phyloP scores from a whole-genome alignment of 2,329 filamentous ascomycete genomes.

The Talaromyces sp. region DNA sequence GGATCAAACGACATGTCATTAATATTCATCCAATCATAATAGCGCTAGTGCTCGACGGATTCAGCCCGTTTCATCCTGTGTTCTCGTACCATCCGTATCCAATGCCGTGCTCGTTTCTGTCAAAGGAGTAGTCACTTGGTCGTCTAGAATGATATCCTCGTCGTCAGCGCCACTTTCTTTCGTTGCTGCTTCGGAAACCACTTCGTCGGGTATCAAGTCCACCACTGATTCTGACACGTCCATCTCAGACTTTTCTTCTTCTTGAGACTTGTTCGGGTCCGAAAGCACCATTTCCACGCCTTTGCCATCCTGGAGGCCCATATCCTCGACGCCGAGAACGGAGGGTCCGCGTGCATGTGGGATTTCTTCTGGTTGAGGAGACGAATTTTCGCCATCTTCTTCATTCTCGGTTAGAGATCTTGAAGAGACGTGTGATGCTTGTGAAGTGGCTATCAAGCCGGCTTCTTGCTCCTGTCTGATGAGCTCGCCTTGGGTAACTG shows the following conservation, averaged over 20 bases:
- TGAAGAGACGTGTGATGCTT: conserved; percentile 23
- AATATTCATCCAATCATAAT: conserved; percentile 12
- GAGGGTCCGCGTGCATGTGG: conserved; percentile 83
- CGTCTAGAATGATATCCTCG: conserved; percentile 40
- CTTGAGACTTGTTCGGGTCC: conserved; percentile 11
- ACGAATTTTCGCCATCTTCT: conserved; percentile 16
- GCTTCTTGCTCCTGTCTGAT: conserved; percentile 82
- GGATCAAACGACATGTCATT: conserved; percentile 3
- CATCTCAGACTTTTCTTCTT: conserved; percentile 15
- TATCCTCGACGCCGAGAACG: conserved; percentile 80
- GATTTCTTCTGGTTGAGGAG: conserved; percentile 49
- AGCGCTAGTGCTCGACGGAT: not conserved
- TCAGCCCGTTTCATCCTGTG: conserved; percentile 12
- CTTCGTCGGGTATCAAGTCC: conserved; percentile 16
- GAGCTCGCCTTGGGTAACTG: conserved; percentile 78
- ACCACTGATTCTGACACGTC: conserved; percentile 7
- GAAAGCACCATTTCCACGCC: conserved; percentile 42
- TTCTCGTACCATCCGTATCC: not conserved
- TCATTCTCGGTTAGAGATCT: conserved; percentile 26
- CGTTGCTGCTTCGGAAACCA: conserved; percentile 1
- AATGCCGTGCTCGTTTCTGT: conserved; percentile 7
- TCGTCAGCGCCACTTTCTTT: conserved; percentile 26
- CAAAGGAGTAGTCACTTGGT: conserved; percentile 17
- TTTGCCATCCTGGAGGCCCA: conserved; percentile 67
- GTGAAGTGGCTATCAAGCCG: conserved; percentile 67